Evolutionary conservation across 345 rosid species (phyloP).

Genomic region (Lepidium sativum): DNA sequence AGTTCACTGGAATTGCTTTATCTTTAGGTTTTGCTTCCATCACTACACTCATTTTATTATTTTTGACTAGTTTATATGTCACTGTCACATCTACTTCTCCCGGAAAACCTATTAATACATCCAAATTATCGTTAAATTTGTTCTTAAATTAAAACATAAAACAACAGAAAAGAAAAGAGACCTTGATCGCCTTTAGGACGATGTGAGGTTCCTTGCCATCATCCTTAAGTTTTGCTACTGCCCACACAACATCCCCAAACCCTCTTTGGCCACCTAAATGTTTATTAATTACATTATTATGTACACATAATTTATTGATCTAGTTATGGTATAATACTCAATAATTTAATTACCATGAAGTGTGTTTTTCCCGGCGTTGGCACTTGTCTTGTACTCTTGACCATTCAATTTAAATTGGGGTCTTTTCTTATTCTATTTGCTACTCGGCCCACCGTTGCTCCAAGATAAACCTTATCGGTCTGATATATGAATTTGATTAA

Average conservation of each 20-base stretch:
- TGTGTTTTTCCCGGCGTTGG: too few relatives aligned
- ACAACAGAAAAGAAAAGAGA: not conserved
- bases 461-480: constrained; percentile 56
- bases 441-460: too few relatives aligned
- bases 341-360: too few relatives aligned
- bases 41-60: constrained; percentile 36
- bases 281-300: constrained; percentile 39
- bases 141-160: too few relatives aligned
- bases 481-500: constrained; percentile 16
- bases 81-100: constrained; percentile 48
- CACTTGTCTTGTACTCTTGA: too few relatives aligned
- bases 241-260: constrained; percentile 73
- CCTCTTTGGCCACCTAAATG: constrained; percentile 60
- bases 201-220: constrained; percentile 43
- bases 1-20: constrained; percentile 74
- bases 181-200: constrained; percentile 77
- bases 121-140: not conserved
- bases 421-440: too few relatives aligned
- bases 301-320: too few relatives aligned
- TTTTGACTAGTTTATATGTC: constrained; percentile 33
- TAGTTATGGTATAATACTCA: too few relatives aligned
- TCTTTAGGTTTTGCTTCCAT: constrained; percentile 70
- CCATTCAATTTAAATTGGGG: too few relatives aligned
- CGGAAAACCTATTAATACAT: constrained; percentile 61
- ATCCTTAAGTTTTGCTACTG: constrained; percentile 36